phyloP scores from a whole-genome alignment of 495 filamentous ascomycete genomes.

The Tuber umbilicatum region DNA sequence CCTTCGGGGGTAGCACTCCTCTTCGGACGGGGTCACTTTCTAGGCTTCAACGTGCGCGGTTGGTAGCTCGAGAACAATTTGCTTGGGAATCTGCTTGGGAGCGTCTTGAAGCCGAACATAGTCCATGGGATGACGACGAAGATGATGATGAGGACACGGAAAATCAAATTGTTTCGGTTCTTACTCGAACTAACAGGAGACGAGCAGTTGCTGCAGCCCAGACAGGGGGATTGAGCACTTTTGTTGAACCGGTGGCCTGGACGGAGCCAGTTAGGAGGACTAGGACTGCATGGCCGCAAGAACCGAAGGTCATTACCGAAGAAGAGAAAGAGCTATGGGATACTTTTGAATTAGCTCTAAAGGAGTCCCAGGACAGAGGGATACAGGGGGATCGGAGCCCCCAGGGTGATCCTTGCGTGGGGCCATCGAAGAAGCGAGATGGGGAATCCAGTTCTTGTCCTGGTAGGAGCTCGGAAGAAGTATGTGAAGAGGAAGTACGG shows the following conservation, averaged over 20 bases:
- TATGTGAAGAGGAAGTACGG: constrained; percentile 26
- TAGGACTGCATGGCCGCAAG: constrained; percentile 31
- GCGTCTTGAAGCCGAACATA: constrained; percentile 10
- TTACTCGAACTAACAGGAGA: constrained; percentile 9
- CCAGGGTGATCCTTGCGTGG: neutral
- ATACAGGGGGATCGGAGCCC: neutral
- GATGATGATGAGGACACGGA: constrained; percentile 8
- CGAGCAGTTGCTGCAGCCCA: constrained; percentile 38
- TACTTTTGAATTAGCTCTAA: constrained; percentile 40
- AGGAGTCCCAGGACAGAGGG: neutral
- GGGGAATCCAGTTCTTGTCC: constrained; percentile 15
- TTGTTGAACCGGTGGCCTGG: constrained; percentile 34
- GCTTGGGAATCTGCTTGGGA: constrained; percentile 34
- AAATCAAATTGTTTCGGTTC: constrained; percentile 2
- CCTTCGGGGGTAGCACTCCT: neutral
- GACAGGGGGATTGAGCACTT: constrained; percentile 27
- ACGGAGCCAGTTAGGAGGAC: constrained; percentile 33
- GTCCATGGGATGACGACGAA: neutral
- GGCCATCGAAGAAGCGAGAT: constrained; percentile 26
- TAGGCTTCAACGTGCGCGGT: neutral
- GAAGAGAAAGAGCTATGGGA: constrained; percentile 38
- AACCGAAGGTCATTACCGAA: constrained; percentile 31
- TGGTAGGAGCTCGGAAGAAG: neutral
- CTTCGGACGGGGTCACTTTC: neutral
- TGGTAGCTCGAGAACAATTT: constrained; percentile 13